phyloP scores from a whole-genome alignment of 495 filamentous ascomycete species.

The Oleoguttula mirabilis region DNA sequence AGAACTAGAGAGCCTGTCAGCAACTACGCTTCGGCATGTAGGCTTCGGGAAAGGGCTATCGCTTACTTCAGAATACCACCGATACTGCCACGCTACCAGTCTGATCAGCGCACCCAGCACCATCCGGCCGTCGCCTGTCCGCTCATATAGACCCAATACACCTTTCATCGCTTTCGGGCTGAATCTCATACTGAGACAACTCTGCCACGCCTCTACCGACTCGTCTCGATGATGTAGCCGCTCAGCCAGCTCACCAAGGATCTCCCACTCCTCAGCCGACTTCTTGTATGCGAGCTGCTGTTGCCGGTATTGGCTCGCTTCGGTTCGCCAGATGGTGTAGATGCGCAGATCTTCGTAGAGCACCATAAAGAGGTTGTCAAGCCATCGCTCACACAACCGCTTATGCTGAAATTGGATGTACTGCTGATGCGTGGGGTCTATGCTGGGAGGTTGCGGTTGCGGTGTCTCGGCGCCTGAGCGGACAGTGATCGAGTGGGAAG shows the following conservation, averaged over 20 bases:
- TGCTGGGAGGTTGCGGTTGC: slow-evolving; percentile 8
- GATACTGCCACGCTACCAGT: slow-evolving; percentile 92
- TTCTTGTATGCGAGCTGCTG: slow-evolving; percentile 90
- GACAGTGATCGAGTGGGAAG: slow-evolving; percentile 15
- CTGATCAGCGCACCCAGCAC: slow-evolving; percentile 72
- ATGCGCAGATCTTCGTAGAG: slow-evolving; percentile 95
- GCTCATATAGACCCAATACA: slow-evolving; percentile 64
- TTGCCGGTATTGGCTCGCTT: slow-evolving; percentile 83
- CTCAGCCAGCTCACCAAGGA: slow-evolving; percentile 84
- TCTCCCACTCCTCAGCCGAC: slow-evolving; percentile 94
- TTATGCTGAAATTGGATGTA: slow-evolving; percentile 82
- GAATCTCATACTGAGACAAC: slow-evolving; percentile 70
- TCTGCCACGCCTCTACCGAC: slow-evolving; percentile 80
- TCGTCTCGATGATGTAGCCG: slow-evolving; percentile 82
- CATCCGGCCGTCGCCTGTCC: slow-evolving; percentile 57
- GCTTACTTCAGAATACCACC: slow-evolving; percentile 87
- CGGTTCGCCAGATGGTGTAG: slow-evolving; percentile 97
- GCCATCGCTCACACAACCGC: slow-evolving; percentile 91
- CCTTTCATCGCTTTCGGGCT: slow-evolving; percentile 82
- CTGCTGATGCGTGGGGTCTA: slow-evolving; percentile 35
- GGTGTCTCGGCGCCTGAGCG: slow-evolving; percentile 14
- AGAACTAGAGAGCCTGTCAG: slow-evolving; percentile 50
- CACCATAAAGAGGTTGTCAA: slow-evolving; percentile 98
- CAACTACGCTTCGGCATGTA: not conserved
- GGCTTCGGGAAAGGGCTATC: not conserved